These are phyloP conservation scores for Amanita thiersii DNA, from an alignment of 768 basidiomycete species.

Conservation along the genomic window DNA sequence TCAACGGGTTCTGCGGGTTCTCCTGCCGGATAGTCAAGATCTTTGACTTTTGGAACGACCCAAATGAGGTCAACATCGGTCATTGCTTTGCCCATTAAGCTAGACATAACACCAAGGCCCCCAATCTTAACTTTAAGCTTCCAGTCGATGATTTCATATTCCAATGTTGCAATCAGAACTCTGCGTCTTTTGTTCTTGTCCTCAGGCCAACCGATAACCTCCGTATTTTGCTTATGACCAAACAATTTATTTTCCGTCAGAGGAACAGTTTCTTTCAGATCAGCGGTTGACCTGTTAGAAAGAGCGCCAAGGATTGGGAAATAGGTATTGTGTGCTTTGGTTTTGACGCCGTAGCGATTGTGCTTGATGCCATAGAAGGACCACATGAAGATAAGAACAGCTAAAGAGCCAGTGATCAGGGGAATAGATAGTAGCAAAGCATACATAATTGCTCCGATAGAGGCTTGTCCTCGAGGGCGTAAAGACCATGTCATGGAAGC, in stretches of 20 bases:
- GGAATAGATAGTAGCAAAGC: constrained; percentile 77
- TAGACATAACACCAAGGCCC: constrained; percentile 96
- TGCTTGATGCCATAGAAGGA: constrained; percentile 94
- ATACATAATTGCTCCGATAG: constrained; percentile 82
- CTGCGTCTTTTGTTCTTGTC: constrained; percentile 85
- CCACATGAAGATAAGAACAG: constrained; percentile 88
- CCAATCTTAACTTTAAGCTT: constrained; percentile 97
- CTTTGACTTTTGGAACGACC: constrained; percentile 93
- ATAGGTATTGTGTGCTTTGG: constrained; percentile 66
- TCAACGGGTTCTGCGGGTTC: constrained; percentile 92
- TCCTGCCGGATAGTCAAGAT: constrained; percentile 85
- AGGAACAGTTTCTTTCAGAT: constrained; percentile 56
- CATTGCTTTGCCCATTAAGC: constrained; percentile 97
- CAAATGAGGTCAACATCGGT: constrained; percentile 92
- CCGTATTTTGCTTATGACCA: constrained; percentile 51
- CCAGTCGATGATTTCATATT: constrained; percentile 97
- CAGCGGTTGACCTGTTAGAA: constrained; percentile 58
- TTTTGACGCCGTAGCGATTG: constrained; percentile 84
- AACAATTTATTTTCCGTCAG: constrained; percentile 65
- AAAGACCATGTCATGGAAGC: constrained; percentile 67
- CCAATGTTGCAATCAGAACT: constrained; percentile 86
- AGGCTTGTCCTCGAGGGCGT: constrained; percentile 73
- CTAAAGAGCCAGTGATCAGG: constrained; percentile 74
- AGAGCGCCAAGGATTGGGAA: constrained; percentile 77
- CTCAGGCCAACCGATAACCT: constrained; percentile 95